Evolutionary conservation across 495 filamentous ascomycete genomes (phyloP).

Genomic region (Diplogelasinospora grovesii): DNA sequence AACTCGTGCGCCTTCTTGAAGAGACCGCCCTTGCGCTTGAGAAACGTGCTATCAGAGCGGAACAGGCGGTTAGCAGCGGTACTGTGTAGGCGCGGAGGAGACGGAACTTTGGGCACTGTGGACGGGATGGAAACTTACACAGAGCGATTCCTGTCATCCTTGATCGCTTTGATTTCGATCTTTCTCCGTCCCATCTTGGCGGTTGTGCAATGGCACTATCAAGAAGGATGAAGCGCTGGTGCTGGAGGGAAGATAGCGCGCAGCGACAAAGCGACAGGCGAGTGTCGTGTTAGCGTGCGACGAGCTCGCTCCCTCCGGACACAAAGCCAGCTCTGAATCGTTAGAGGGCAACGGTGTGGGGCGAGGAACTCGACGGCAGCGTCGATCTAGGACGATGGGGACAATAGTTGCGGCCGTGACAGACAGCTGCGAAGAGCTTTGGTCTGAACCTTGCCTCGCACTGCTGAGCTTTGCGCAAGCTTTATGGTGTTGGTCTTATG

Average conservation of each 20-base stretch:
- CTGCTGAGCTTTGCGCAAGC: constrained; percentile 1
- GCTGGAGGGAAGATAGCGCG: too few relatives aligned
- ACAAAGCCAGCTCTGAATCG: constrained; percentile 6
- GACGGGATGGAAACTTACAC: constrained; percentile 61
- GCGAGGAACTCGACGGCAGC: neutral
- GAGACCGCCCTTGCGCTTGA: constrained; percentile 96
- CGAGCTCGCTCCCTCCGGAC: too few relatives aligned
- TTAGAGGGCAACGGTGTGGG: constrained; percentile 3
- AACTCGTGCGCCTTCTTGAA: constrained; percentile 99
- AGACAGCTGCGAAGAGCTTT: neutral
- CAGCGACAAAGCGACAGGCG: too few relatives aligned
- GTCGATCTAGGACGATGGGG: neutral
- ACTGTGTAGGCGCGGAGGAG: constrained; percentile 3
- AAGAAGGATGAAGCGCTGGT: neutral
- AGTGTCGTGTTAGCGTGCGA: too few relatives aligned
- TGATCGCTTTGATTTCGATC: constrained; percentile 99
- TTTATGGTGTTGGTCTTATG: constrained; percentile 5
- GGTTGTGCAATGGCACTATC: constrained; percentile 2
- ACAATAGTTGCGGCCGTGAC: constrained; percentile 1
- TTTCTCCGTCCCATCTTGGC: constrained; percentile 59
- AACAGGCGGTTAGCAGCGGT: constrained; percentile 30
- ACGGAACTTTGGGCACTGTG: too few relatives aligned
- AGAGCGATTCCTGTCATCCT: constrained; percentile 97
- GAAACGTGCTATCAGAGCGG: constrained; percentile 75
- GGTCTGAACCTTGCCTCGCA: neutral